Conservation (phyloP, 768 basidiomycete species). For the Lentinula sp. region DNA sequence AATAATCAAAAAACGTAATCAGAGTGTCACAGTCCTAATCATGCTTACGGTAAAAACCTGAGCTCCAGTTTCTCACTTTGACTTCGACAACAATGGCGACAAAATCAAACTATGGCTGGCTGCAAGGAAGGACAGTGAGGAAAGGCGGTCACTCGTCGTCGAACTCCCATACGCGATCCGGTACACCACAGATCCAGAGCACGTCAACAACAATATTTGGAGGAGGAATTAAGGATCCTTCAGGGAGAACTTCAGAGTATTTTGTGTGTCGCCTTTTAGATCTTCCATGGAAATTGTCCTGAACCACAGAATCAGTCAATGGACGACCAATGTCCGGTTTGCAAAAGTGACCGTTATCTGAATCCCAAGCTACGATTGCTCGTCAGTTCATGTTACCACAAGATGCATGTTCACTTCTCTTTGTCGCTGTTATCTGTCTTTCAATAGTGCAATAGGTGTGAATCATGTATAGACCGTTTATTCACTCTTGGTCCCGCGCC, state of each 20-base stretch:
- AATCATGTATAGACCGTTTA: conserved; percentile 94
- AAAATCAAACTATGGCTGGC: conserved; percentile 32
- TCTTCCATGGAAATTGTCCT: background rate
- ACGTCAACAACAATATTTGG: conserved; percentile 73
- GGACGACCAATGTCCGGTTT: conserved; percentile 95
- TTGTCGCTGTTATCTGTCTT: background rate
- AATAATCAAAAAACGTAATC: no score
- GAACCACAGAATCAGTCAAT: conserved; percentile 47
- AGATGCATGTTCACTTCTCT: conserved; percentile 64
- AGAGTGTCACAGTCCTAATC: background rate
- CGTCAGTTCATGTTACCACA: conserved; percentile 97
- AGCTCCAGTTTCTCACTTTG: background rate
- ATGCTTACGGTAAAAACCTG: background rate
- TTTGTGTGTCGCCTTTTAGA: conserved; percentile 46
- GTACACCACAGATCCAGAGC: conserved; percentile 63
- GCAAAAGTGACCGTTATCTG: conserved; percentile 93
- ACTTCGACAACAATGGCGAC: background rate
- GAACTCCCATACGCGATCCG: conserved; percentile 48
- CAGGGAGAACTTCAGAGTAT: conserved; percentile 76
- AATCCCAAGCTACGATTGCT: conserved; percentile 92
- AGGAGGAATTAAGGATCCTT: conserved; percentile 82
- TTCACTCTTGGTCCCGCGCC: conserved; percentile 95
- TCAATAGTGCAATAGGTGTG: conserved; percentile 62
- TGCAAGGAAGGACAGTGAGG: conserved; percentile 71
- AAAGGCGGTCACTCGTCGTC: conserved; percentile 49